These are phyloP conservation scores for Zelopaecilomyces penicillatus DNA, from an alignment of 2,329 filamentous ascomycete genomes.

Conservation along the genomic window DNA sequence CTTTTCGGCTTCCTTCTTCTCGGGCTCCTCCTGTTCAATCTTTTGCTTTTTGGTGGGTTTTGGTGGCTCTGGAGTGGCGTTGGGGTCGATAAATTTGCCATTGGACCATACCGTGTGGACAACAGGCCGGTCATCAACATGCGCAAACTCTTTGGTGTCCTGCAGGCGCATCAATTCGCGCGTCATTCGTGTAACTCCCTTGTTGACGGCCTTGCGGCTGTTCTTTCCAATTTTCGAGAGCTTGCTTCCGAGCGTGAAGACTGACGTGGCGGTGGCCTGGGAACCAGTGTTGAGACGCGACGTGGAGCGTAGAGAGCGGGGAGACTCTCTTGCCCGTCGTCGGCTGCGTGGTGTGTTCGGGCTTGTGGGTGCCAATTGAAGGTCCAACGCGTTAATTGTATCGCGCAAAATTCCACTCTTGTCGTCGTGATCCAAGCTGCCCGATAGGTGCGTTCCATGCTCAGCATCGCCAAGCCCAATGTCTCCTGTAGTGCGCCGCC, in stretches of 20 bases:
- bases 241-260: conserved; percentile 37
- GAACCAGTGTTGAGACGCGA: conserved; percentile 29
- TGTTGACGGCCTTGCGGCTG: conserved; percentile 45
- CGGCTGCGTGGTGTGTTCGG: conserved; percentile 26
- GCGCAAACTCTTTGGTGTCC: conserved; percentile 54
- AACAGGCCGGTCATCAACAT: conserved; percentile 50
- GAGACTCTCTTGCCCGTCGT: conserved; percentile 23
- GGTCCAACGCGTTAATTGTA: conserved; percentile 39
- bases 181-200: conserved; percentile 36
- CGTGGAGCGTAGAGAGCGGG: conserved; percentile 29
- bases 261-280: conserved; percentile 28
- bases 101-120: conserved; percentile 56
- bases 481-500: conserved; percentile 38
- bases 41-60: conserved; percentile 26
- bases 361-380: conserved; percentile 34
- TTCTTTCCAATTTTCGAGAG: conserved; percentile 53
- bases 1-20: conserved; percentile 7
- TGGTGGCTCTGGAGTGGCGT: conserved; percentile 30
- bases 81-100: conserved; percentile 49
- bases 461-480: conserved; percentile 21
- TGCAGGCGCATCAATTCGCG: conserved; percentile 52
- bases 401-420: conserved; percentile 14
- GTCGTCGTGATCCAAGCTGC: no score
- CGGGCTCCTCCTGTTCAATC: conserved; percentile 14
- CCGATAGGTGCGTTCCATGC: not conserved